phyloP scores from a whole-genome alignment of 805 yeast species.

The Saturnispora galanensis region DNA sequence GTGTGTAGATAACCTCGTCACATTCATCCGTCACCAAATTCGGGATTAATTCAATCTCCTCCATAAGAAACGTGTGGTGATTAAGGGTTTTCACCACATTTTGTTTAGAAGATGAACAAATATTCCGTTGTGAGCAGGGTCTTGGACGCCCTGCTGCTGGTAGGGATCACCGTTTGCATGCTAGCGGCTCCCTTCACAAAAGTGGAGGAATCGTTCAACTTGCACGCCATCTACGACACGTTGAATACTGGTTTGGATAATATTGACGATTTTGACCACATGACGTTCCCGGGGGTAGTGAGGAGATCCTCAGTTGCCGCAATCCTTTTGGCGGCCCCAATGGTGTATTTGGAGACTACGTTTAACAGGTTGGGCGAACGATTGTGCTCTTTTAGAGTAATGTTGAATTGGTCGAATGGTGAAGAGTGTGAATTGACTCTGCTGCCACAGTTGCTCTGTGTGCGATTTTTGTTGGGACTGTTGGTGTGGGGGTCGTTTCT shows the following conservation, averaged over 20 bases:
- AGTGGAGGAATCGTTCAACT: slow-evolving; percentile 88
- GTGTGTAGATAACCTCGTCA: slow-evolving; percentile 19
- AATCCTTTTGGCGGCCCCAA: slow-evolving; percentile 37
- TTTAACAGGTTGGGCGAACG: slow-evolving; percentile 4
- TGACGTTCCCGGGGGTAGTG: slow-evolving; percentile 76
- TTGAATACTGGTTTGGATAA: slow-evolving; percentile 48
- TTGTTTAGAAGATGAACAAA: background rate
- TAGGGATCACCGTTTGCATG: slow-evolving; percentile 39
- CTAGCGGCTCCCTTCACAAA: slow-evolving; percentile 69
- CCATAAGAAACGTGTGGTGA: background rate
- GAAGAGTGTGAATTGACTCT: slow-evolving; percentile 26
- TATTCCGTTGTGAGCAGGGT: background rate
- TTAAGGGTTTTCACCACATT: no score
- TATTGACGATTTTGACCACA: slow-evolving; percentile 54
- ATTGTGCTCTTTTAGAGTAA: background rate
- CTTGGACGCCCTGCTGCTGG: slow-evolving; percentile 29
- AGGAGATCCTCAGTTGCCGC: slow-evolving; percentile 81
- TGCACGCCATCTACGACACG: slow-evolving; percentile 83
- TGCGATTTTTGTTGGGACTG: slow-evolving; percentile 54
- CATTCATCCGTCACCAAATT: slow-evolving; percentile 20
- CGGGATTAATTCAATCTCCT: slow-evolving; percentile 20
- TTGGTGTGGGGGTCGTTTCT: slow-evolving; percentile 45
- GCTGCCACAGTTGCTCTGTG: slow-evolving; percentile 41
- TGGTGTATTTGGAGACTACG: slow-evolving; percentile 17
- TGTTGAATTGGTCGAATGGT: background rate